Evolutionary conservation across 2,329 filamentous ascomycete genomes (phyloP), one percentile per base, ranked within the genome.

Genomic region (Cryphonectria radicalis): DNA sequence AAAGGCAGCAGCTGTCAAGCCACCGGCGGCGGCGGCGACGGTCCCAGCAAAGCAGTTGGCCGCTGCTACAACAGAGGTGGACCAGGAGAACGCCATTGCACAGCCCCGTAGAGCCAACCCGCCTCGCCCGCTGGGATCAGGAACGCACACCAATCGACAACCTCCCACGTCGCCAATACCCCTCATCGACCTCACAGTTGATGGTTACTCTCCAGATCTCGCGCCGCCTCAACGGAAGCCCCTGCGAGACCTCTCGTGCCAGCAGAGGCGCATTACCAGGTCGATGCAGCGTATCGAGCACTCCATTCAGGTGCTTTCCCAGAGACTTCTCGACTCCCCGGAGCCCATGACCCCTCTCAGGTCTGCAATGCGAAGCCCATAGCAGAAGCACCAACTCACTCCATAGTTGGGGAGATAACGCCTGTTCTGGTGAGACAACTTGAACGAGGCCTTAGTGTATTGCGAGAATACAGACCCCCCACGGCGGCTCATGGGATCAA

Each of bases 261-360:
- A 37, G 22, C 32, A 40, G 14, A 17, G 55, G 11, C 59, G 59
- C 35, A 35, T n/a, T 3, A 62, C 59, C 19, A 40, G 59, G 35
- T 62, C 59, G 11, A 62, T n/a, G 59, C 32, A 62, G 59, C 35
- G 59, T 4, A 62, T 62, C 35, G 59, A 62, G 19, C 32, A 62
- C 19, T 40, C 32, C 35, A n/a, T 62, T 35, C 35, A 37, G 35
- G 35, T 25, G 35, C 59, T 62, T 32, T 28, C 55, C 14, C 28
- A 32, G 55, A 59, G 55, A 59, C 35, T 62, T 4, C 59, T 8
- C 35, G 59, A 62, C 35, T 62, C 19, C 10, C 59, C 59, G 0
- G 32, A 40, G 32, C 59, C 35, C 7, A 22, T 37, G 32, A 19
- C 22, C 59, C 22, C 19, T 5, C 17, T 6, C 22, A 35, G 11